Percentiles rank a stretch among this genome's conserved stretches.
Conservation (phyloP, 345 rosid species). For the Euphorbia pulcherrima region DNA sequence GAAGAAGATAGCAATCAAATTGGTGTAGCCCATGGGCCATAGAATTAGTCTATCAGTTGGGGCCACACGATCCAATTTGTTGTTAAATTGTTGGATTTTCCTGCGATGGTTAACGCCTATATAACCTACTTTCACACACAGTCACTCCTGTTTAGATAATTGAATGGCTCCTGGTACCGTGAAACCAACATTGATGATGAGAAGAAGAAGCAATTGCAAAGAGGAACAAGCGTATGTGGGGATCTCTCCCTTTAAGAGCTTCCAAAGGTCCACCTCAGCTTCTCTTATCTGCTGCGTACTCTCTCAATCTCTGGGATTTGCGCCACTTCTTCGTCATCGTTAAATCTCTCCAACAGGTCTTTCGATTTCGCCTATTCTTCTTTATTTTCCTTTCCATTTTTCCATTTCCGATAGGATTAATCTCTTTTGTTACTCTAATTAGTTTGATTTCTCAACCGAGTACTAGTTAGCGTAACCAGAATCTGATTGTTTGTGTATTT, state of each 20-base stretch:
- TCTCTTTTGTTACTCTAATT: neutral
- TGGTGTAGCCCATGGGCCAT: too few relatives aligned
- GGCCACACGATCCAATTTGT: too few relatives aligned
- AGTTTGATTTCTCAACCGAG: neutral
- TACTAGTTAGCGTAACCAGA: neutral
- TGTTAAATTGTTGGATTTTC: too few relatives aligned
- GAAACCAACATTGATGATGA: constrained; percentile 14
- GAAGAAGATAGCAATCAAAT: too few relatives aligned
- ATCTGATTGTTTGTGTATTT: neutral
- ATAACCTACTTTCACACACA: too few relatives aligned
- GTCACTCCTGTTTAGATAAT: too few relatives aligned
- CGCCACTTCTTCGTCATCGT: constrained; percentile 66
- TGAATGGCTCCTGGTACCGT: constrained; percentile 27
- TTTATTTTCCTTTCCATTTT: neutral
- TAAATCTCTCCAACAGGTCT: constrained; percentile 44
- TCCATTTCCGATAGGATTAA: too few relatives aligned
- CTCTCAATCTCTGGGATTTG: constrained; percentile 47
- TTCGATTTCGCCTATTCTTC: neutral
- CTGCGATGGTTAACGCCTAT: too few relatives aligned
- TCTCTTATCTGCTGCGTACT: constrained; percentile 52
- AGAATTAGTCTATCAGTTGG: too few relatives aligned
- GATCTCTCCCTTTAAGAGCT: constrained; percentile 56
- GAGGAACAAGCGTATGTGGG: constrained; percentile 57
- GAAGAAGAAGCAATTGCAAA: constrained; percentile 2
- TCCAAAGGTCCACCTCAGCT: constrained; percentile 53